phyloP scores from a whole-genome alignment of 306 rosid genomes.

The Malus domestica region ASM211411v1 NC_041799.1:10688501-10689000 shows the following conservation, averaged over 20 bases:
- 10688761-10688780: background rate
- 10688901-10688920: constrained; percentile 38
- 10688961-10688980: background rate
- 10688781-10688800: background rate
- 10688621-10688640: background rate
- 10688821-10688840: constrained; percentile 42
- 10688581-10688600: constrained; percentile 52
- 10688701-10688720: background rate
- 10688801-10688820: constrained; percentile 37
- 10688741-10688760: background rate
- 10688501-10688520: constrained; percentile 96
- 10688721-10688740: background rate
- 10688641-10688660: background rate
- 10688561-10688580: constrained; percentile 88
- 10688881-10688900: constrained; percentile 19
- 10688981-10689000: constrained; percentile 2
- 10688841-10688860: constrained; percentile 42
- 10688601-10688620: background rate
- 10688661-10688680: background rate
- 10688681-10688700: background rate
- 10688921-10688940: background rate
- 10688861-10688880: constrained; percentile 63
- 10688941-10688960: background rate
- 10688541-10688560: constrained; percentile 68
- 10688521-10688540: constrained; percentile 83